Conservation (phyloP, 805 yeast species). For the Ogataea pignaliae region DNA sequence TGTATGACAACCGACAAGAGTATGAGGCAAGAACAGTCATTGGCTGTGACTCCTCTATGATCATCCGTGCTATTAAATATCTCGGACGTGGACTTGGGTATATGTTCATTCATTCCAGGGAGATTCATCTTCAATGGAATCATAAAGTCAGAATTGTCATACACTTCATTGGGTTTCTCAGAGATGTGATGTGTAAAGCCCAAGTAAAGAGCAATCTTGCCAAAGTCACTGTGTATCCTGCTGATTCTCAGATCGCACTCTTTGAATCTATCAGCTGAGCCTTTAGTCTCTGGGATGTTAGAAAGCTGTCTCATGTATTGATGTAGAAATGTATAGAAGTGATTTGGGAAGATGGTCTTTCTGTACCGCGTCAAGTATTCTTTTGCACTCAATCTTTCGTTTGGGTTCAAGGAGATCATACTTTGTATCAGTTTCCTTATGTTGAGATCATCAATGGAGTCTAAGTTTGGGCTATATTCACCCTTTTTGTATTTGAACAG, state of each 20-base stretch:
- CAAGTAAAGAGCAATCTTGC: constrained; percentile 39
- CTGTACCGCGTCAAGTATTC: constrained; percentile 48
- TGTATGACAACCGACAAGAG: constrained; percentile 56
- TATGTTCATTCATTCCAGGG: constrained; percentile 49
- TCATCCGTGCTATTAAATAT: constrained; percentile 13
- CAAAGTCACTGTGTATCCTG: constrained; percentile 56
- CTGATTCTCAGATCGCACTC: constrained; percentile 56
- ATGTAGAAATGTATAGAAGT: constrained; percentile 64
- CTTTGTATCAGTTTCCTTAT: constrained; percentile 52
- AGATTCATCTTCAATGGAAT: constrained; percentile 43
- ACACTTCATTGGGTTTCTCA: constrained; percentile 5
- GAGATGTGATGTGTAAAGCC: constrained; percentile 30
- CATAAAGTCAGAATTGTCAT: constrained; percentile 12
- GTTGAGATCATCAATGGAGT: constrained; percentile 45
- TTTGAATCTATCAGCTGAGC: constrained; percentile 26
- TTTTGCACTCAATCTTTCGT: constrained; percentile 49
- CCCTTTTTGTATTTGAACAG: constrained; percentile 74
- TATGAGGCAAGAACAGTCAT: constrained; percentile 50
- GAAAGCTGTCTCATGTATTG: constrained; percentile 53
- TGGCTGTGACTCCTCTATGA: constrained; percentile 8
- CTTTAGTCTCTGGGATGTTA: constrained; percentile 1
- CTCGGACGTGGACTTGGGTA: constrained; percentile 34
- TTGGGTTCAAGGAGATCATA: constrained; percentile 65
- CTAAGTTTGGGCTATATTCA: constrained; percentile 61
- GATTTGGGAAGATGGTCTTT: constrained; percentile 55